These are phyloP conservation scores for Dactylellina drechsleri DNA, from an alignment of 2,329 filamentous ascomycete genomes.

Conservation along the genomic window DNA sequence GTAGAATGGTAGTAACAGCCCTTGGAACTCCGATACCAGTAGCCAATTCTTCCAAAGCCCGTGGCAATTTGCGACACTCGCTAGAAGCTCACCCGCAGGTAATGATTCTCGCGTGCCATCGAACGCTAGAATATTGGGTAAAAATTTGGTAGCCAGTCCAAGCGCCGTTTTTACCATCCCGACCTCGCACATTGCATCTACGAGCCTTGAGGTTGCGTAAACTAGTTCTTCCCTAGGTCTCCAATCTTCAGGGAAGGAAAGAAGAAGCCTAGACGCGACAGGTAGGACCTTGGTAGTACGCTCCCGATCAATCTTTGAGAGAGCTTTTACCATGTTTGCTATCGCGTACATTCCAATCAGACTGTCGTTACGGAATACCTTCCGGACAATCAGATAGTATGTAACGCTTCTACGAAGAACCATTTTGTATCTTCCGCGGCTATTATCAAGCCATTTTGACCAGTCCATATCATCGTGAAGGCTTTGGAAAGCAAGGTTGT, in stretches of 20 bases:
- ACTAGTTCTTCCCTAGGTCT: constrained; percentile 5
- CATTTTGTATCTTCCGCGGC: constrained; percentile 30
- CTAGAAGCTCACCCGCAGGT: constrained; percentile 1
- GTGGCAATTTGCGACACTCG: constrained; percentile 20
- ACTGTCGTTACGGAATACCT: constrained; percentile 23
- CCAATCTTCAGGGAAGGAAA: constrained; percentile 11
- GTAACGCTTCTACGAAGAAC: constrained; percentile 27
- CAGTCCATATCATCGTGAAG: constrained; percentile 30
- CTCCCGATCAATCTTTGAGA: constrained; percentile 29
- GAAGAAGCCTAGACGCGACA: constrained; percentile 1
- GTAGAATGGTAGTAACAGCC: constrained; percentile 1
- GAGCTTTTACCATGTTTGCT: constrained; percentile 29
- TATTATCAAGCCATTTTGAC: constrained; percentile 10
- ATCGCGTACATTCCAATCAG: constrained; percentile 23
- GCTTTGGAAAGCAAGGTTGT: constrained; percentile 19
- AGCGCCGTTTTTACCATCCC: constrained; percentile 13
- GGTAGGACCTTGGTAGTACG: constrained; percentile 10
- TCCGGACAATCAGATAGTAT: constrained; percentile 17
- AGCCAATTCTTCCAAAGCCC: neutral
- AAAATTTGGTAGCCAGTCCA: constrained; percentile 3
- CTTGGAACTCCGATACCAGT: constrained; percentile 8
- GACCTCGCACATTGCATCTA: constrained; percentile 36
- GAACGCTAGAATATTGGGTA: neutral
- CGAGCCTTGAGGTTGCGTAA: constrained; percentile 10
- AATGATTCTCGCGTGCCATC: neutral